Conservation (phyloP, 352 stramenopile species). For the Phytophthora parvispora region DNA sequence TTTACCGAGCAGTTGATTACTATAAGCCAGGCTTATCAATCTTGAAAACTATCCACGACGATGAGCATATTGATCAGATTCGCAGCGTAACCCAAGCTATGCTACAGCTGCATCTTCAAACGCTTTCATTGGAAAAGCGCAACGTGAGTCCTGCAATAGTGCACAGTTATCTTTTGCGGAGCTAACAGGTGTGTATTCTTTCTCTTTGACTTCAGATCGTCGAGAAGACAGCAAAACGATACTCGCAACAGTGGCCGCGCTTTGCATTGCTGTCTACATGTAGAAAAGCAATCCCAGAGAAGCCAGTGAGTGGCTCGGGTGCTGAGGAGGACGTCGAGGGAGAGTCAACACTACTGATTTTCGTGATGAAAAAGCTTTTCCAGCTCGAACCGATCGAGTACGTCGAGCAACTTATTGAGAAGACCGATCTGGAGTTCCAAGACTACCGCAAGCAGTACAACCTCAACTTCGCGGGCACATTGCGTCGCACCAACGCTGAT, state of each 20-base stretch:
- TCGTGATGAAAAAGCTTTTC: constrained; percentile 57
- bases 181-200: constrained; percentile 11
- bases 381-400: constrained; percentile 55
- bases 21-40: constrained; percentile 44
- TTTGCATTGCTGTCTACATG: constrained; percentile 35
- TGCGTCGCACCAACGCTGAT: constrained; percentile 36
- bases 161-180: background rate
- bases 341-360: constrained; percentile 38
- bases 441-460: constrained; percentile 52
- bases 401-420: constrained; percentile 48
- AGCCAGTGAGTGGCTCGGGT: background rate
- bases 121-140: constrained; percentile 46
- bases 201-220: constrained; percentile 38
- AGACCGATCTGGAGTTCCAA: constrained; percentile 49
- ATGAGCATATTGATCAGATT: constrained; percentile 40
- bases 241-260: constrained; percentile 22
- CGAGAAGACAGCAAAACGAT: constrained; percentile 49
- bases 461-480: constrained; percentile 35
- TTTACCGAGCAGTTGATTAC: constrained; percentile 66
- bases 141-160: constrained; percentile 26
- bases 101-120: constrained; percentile 49
- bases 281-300: constrained; percentile 6
- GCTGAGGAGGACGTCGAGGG: constrained; percentile 14
- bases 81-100: constrained; percentile 50
- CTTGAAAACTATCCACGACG: constrained; percentile 38